Conservation (phyloP, 192 early-diverging fungal genomes). For the Chytriomyces sp. region DNA sequence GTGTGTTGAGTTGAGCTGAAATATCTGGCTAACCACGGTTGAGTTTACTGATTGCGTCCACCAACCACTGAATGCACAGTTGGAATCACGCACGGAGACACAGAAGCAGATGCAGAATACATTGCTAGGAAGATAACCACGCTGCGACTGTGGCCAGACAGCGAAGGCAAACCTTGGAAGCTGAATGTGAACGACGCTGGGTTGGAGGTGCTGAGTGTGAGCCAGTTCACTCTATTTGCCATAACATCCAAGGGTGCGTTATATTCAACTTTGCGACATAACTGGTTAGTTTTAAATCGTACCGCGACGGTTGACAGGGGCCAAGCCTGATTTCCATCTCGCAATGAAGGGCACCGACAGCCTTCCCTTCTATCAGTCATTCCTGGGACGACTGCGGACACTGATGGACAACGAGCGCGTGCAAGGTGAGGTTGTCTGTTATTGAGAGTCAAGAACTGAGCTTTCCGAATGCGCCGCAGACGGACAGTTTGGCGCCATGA, state of each 20-base stretch:
- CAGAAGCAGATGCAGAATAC: slow-evolving; percentile 77
- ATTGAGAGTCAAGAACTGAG: background rate
- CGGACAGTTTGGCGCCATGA: slow-evolving; percentile 97
- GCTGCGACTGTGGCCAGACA: slow-evolving; percentile 79
- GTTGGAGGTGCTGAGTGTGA: slow-evolving; percentile 81
- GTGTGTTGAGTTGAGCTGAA: slow-evolving; percentile 50
- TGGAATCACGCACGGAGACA: slow-evolving; percentile 27
- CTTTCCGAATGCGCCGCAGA: slow-evolving; percentile 46
- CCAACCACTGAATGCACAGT: background rate
- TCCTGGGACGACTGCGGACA: slow-evolving; percentile 70
- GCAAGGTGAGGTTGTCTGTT: slow-evolving; percentile 59
- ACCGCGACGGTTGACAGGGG: slow-evolving; percentile 37
- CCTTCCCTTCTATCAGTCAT: slow-evolving; percentile 74
- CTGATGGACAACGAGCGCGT: slow-evolving; percentile 70
- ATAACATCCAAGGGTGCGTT: slow-evolving; percentile 70
- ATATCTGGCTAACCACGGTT: background rate
- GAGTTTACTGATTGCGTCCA: background rate
- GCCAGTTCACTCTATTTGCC: slow-evolving; percentile 93
- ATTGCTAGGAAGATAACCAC: slow-evolving; percentile 83
- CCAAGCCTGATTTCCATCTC: slow-evolving; percentile 92
- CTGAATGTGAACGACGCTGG: slow-evolving; percentile 75
- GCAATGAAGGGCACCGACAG: slow-evolving; percentile 79
- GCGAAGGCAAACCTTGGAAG: slow-evolving; percentile 74
- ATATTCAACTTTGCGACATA: background rate
- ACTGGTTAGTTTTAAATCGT: background rate